Percentiles rank a stretch among this genome's conserved stretches.
phyloP scores from a whole-genome alignment of 495 filamentous ascomycete species.

The Hypomontagnella monticulosa region DNA sequence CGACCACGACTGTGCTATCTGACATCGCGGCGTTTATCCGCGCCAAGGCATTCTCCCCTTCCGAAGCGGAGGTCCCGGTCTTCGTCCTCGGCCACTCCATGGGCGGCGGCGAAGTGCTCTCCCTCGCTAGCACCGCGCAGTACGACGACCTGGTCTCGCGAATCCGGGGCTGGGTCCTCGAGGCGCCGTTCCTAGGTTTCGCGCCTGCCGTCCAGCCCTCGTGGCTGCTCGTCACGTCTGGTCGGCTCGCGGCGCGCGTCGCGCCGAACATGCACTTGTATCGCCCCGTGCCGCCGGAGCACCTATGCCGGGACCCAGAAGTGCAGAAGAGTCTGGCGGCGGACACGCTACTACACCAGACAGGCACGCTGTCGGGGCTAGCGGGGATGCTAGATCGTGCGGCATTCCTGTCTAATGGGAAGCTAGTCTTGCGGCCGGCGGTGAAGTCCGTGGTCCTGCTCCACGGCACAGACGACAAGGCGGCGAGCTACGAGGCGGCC shows the following conservation, averaged over 20 bases:
- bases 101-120: conserved; percentile 78
- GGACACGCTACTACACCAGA: conserved; percentile 78
- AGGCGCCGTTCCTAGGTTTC: conserved; percentile 77
- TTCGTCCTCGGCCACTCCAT: conserved; percentile 91
- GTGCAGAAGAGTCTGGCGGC: conserved; percentile 63
- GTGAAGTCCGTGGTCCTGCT: conserved; percentile 65
- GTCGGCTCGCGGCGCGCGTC: conserved; percentile 69
- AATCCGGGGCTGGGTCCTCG: conserved; percentile 71
- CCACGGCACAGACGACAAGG: conserved; percentile 74
- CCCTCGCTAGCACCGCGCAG: conserved; percentile 51
- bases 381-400: conserved; percentile 78
- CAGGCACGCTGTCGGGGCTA: conserved; percentile 80
- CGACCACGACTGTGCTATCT: conserved; percentile 72
- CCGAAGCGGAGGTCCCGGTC: conserved; percentile 59
- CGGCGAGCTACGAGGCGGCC: conserved; percentile 69
- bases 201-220: conserved; percentile 68
- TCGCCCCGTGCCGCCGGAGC: conserved; percentile 63
- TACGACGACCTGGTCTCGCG: conserved; percentile 57
- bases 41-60: conserved; percentile 47
- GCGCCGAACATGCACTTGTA: conserved; percentile 69
- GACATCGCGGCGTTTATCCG: conserved; percentile 79
- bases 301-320: conserved; percentile 69
- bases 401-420: conserved; percentile 58
- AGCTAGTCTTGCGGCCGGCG: conserved; percentile 44
- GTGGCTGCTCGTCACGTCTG: conserved; percentile 64